Percentiles rank a stretch among this genome's conserved stretches.
Evolutionary conservation across 805 yeast species (phyloP).

Genomic region (Kurtzmaniella fragi): DNA sequence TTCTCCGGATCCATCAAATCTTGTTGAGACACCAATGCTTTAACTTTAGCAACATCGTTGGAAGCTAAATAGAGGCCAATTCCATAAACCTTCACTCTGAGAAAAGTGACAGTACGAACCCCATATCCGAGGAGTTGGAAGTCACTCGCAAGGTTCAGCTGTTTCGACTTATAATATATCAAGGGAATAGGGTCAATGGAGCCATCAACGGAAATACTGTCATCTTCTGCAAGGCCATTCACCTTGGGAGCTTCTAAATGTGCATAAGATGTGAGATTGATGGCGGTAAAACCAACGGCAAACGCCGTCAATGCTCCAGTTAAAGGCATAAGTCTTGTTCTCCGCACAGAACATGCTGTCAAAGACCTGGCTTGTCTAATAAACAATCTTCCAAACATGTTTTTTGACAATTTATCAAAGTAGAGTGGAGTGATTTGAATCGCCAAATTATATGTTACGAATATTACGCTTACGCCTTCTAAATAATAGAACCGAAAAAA

Average conservation of each 20-base stretch:
- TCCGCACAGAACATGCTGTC: too few species aligned
- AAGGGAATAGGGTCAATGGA: constrained; percentile 47
- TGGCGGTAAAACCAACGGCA: not conserved
- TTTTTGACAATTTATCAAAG: too few species aligned
- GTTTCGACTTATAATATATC: constrained; percentile 9
- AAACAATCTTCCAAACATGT: too few species aligned
- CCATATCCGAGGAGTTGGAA: constrained; percentile 75
- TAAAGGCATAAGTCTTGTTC: too few species aligned
- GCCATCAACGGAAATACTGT: constrained; percentile 43
- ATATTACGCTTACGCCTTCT: too few species aligned
- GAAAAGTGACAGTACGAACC: constrained; percentile 74
- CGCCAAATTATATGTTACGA: too few species aligned
- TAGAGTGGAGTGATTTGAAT: too few species aligned
- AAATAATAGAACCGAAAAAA: too few species aligned
- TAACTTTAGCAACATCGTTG: constrained; percentile 42
- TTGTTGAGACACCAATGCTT: constrained; percentile 23
- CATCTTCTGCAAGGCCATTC: constrained; percentile 1
- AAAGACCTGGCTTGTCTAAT: too few species aligned
- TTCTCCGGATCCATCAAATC: constrained; percentile 48
- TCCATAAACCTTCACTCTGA: constrained; percentile 80
- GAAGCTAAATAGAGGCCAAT: constrained; percentile 74
- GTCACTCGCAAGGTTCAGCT: constrained; percentile 19
- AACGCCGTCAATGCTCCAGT: too few species aligned
- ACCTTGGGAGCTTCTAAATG: not conserved
- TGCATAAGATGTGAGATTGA: not conserved